Percentiles rank a stretch among this genome's conserved stretches.
Conservation (phyloP, 2,329 filamentous ascomycete genomes). For the Acephala macrosclerotiorum region DNA sequence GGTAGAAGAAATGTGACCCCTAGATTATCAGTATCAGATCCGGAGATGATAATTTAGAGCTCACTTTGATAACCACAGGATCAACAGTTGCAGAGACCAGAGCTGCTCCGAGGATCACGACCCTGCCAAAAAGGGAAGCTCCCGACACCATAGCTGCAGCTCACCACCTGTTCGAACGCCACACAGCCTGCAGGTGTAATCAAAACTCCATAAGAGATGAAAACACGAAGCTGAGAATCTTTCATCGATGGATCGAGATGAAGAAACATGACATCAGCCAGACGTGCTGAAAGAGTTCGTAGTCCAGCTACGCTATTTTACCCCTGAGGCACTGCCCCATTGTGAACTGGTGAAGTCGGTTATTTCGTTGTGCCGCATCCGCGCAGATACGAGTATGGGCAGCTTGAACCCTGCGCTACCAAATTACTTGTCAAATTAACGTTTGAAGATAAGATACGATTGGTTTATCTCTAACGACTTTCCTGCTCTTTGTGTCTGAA, state of each 20-base stretch:
- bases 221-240: neutral
- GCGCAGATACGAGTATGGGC: neutral
- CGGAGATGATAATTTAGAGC: neutral
- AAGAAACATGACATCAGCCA: slow-evolving; percentile 17
- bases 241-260: slow-evolving; percentile 9
- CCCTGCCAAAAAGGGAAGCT: slow-evolving; percentile 1
- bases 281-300: slow-evolving; percentile 8
- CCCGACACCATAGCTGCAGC: slow-evolving; percentile 1
- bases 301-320: neutral
- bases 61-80: slow-evolving; percentile 51
- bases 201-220: neutral
- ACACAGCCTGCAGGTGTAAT: neutral
- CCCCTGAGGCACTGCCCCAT: neutral
- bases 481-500: neutral
- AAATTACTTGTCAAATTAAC: slow-evolving; percentile 7
- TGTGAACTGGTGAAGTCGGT: neutral
- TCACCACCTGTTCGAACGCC: slow-evolving; percentile 3
- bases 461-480: neutral
- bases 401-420: neutral
- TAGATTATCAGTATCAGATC: slow-evolving; percentile 5
- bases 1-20: slow-evolving; percentile 43
- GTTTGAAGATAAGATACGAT: neutral
- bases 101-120: slow-evolving; percentile 13
- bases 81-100: slow-evolving; percentile 58
- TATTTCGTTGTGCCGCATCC: neutral